These are phyloP conservation scores for Styphnolobium japonicum DNA, from an alignment of 306 rosid genomes.

Conservation along the genomic window DNA sequence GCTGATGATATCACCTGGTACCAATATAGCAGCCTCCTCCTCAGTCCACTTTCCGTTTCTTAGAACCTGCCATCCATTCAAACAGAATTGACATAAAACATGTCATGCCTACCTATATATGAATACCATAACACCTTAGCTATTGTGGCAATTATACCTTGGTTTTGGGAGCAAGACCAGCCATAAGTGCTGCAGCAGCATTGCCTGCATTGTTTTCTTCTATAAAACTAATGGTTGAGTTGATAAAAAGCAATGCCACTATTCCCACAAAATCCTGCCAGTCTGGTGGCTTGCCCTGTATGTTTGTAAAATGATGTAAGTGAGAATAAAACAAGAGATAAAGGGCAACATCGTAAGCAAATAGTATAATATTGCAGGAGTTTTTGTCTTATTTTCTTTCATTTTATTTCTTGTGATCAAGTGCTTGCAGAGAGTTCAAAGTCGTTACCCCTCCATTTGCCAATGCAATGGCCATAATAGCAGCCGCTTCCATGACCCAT, in stretches of 20 bases:
- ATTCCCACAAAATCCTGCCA: conserved; percentile 80
- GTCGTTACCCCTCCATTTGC: conserved; percentile 81
- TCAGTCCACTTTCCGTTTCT: conserved; percentile 69
- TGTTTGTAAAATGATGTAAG: neutral
- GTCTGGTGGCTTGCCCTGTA: conserved; percentile 70
- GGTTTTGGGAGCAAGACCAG: conserved; percentile 85
- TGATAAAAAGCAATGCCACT: conserved; percentile 52
- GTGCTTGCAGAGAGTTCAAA: neutral
- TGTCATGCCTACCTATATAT: neutral
- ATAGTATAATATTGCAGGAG: neutral
- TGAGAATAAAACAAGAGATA: neutral
- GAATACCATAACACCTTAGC: conserved; percentile 17
- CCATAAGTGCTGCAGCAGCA: conserved; percentile 90
- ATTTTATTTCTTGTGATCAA: neutral
- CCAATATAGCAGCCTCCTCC: conserved; percentile 69
- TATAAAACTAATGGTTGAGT: conserved; percentile 76
- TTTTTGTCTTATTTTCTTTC: neutral
- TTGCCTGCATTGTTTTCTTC: conserved; percentile 89
- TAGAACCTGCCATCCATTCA: conserved; percentile 38
- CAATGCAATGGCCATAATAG: conserved; percentile 79
- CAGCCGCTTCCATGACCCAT: conserved; percentile 88
- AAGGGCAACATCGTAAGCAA: neutral
- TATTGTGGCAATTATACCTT: conserved; percentile 33
- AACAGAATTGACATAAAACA: neutral
- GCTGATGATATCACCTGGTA: conserved; percentile 75